Evolutionary conservation across 768 basidiomycete species (phyloP).

Genomic region (Gloeopeniophorella convolvens): DNA sequence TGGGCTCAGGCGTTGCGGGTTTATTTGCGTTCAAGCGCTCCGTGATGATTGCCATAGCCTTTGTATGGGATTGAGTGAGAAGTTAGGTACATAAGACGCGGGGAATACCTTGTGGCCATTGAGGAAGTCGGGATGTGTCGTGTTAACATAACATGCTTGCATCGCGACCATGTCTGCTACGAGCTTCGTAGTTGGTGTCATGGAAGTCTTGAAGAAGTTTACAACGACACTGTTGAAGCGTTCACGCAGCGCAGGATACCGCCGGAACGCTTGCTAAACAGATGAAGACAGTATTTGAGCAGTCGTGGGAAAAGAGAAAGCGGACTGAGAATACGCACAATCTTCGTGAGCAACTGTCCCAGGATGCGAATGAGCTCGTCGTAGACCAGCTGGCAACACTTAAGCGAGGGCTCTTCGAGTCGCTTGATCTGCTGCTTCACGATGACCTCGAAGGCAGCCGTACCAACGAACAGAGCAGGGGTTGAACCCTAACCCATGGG

Average conservation of each 20-base stretch:
- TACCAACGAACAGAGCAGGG: slow-evolving; percentile 93
- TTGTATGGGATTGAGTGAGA: slow-evolving; percentile 8
- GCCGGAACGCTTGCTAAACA: slow-evolving; percentile 84
- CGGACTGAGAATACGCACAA: slow-evolving; percentile 48
- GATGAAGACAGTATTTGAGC: background rate
- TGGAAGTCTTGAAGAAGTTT: slow-evolving; percentile 91
- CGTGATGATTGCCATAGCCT: slow-evolving; percentile 85
- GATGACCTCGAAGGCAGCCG: slow-evolving; percentile 96
- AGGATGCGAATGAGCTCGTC: slow-evolving; percentile 97
- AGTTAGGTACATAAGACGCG: background rate
- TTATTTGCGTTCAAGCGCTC: slow-evolving; percentile 82
- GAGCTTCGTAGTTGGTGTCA: slow-evolving; percentile 93
- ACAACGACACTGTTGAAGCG: slow-evolving; percentile 95
- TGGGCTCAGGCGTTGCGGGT: slow-evolving; percentile 65
- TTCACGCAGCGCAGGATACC: slow-evolving; percentile 94
- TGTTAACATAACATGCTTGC: slow-evolving; percentile 99
- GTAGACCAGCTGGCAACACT: slow-evolving; percentile 93
- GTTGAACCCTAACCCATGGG: slow-evolving; percentile 71
- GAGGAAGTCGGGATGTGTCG: slow-evolving; percentile 98
- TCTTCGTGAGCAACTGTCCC: slow-evolving; percentile 82
- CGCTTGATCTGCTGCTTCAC: slow-evolving; percentile 99
- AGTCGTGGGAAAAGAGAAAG: background rate
- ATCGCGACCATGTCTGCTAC: slow-evolving; percentile 93
- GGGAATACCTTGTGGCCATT: slow-evolving; percentile 76
- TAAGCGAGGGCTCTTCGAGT: slow-evolving; percentile 87